Evolutionary conservation across 2,329 filamentous ascomycete species (phyloP), one percentile per base, ranked within the genome.

Genomic region (Macroventuria anomochaeta): DNA sequence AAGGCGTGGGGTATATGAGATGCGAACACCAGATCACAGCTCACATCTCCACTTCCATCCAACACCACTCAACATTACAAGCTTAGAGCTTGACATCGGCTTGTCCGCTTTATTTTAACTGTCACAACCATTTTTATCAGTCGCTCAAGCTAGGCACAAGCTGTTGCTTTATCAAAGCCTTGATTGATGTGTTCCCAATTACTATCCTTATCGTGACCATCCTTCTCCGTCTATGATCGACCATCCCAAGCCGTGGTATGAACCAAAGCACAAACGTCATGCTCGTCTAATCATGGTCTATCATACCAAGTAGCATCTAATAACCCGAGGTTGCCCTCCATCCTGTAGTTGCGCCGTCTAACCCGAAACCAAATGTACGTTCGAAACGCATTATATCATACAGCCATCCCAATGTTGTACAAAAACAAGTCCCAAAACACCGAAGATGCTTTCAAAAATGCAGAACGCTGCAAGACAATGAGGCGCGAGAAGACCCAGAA

Each of bases 1-100:
- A 63, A 64, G 64, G 53, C 58, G 63, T 63, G 63, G 63, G 63
- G 61, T 58, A 55, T 39, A 44, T 46, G 46, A 28, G 25, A 13
- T 33, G 41, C 41, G 41, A 55, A 55, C 46, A 50, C 53, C 31
- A 46, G 36, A 51, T 50, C 53, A 32, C n/a, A 20, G 38, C 43
- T 48, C 37, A 28, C 12, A 36, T 46, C 46, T 46, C 40, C 39
- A 34, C 51, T 44, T 40, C 4, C 20, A 11, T 6, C 7, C 23
- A 48, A 33, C 17, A 48, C 17, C 26, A 25, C 25, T 43, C 37
- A 25, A 38, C 31, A 37, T 25, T 5, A 10, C 21, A 41, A 29
- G 7, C 29, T 31, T n/a, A 2, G 8, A 28, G 21, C 21, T 40
- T 41, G 8, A 20, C 13, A n/a, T 36, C 21, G 13, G 15, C 7